phyloP scores from a whole-genome alignment of 768 basidiomycete genomes.

The Fistulinella prunicolor region DNA sequence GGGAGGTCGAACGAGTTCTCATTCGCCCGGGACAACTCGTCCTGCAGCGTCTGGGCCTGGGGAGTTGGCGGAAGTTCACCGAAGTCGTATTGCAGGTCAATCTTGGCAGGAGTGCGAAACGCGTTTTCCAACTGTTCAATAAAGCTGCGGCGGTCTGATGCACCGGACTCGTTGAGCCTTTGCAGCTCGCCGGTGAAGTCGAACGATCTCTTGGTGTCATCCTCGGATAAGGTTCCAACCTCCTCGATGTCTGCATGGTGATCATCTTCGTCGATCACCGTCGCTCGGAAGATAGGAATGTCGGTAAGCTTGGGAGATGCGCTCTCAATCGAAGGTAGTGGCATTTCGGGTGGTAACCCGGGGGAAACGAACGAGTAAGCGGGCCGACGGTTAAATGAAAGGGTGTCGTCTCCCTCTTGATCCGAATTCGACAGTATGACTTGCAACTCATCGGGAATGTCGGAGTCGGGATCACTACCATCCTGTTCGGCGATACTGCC shows the following conservation, averaged over 20 bases:
- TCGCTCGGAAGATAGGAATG: constrained; percentile 41
- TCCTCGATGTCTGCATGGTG: constrained; percentile 42
- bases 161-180: constrained; percentile 68
- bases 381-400: constrained; percentile 26
- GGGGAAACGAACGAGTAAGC: constrained; percentile 31
- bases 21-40: constrained; percentile 22
- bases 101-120: constrained; percentile 71
- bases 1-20: constrained; percentile 24
- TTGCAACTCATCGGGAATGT: constrained; percentile 78
- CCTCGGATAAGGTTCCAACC: constrained; percentile 45
- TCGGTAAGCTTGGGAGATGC: constrained; percentile 15
- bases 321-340: constrained; percentile 32
- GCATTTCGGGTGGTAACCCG: constrained; percentile 41
- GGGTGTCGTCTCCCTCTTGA: constrained; percentile 41
- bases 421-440: constrained; percentile 50
- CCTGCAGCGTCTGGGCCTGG: constrained; percentile 38
- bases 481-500: constrained; percentile 47
- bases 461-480: constrained; percentile 65
- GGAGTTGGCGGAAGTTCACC: constrained; percentile 52
- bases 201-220: constrained; percentile 75
- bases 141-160: constrained; percentile 67
- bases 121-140: constrained; percentile 80
- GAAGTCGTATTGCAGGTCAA: constrained; percentile 55
- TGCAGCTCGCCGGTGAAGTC: constrained; percentile 81
- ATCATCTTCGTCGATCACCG: constrained; percentile 45